Percentiles rank a stretch among this genome's conserved stretches.
phyloP scores from a whole-genome alignment of 2,329 filamentous ascomycete species.

The Pseudogymnoascus sp. region DNA sequence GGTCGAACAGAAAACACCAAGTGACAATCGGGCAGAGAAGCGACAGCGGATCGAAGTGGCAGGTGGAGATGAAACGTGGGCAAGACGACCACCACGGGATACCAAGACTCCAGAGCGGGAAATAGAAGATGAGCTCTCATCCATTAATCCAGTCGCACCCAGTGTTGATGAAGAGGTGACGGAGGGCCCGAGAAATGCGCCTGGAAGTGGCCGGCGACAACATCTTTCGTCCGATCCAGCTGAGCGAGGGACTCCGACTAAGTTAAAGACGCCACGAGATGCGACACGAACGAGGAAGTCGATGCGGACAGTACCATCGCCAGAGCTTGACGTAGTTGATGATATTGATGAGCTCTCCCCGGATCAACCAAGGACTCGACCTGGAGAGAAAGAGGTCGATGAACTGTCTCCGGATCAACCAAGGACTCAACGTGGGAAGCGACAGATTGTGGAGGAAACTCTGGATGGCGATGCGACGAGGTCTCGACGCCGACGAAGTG shows the following conservation, averaged over 20 bases:
- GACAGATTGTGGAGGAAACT: constrained; percentile 39
- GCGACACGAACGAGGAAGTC: constrained; percentile 28
- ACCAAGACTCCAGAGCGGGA: constrained; percentile 18
- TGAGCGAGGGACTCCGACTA: constrained; percentile 28
- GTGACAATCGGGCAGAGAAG: constrained; percentile 13
- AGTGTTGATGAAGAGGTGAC: constrained; percentile 37
- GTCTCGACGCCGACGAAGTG: constrained; percentile 17
- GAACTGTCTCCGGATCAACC: not conserved
- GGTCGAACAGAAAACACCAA: constrained; percentile 4
- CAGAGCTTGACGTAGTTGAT: constrained; percentile 12
- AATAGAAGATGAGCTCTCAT: constrained; percentile 16
- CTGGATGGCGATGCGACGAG: constrained; percentile 16
- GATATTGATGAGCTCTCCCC: constrained; percentile 28
- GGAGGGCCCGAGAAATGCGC: constrained; percentile 48
- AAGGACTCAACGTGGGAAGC: constrained; percentile 14
- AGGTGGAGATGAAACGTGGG: constrained; percentile 13
- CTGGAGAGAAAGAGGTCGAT: constrained; percentile 20
- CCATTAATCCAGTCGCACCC: not conserved
- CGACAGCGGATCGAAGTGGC: constrained; percentile 22
- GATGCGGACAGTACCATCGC: not conserved
- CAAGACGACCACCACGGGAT: not conserved
- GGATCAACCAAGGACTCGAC: constrained; percentile 18
- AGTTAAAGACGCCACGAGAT: constrained; percentile 32
- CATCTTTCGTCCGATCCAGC: not conserved
- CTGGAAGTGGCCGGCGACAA: constrained; percentile 46